Percentiles rank a stretch among this genome's conserved stretches.
phyloP scores from a whole-genome alignment of 169 alveolate species.

The Hepatocystis sp. region DNA sequence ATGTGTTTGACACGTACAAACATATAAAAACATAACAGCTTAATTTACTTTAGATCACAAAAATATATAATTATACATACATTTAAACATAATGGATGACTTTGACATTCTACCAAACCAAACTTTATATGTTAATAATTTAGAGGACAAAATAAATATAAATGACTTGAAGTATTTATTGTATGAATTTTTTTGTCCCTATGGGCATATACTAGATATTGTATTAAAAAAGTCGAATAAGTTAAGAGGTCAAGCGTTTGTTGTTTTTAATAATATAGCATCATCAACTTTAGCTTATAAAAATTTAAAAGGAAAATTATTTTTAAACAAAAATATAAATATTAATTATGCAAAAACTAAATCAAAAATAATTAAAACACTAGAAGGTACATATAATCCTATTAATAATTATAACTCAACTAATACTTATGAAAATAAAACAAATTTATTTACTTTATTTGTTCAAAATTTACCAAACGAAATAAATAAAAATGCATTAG shows the following conservation, averaged over 20 bases:
- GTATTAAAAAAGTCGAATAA: constrained; percentile 81
- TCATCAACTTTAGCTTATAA: constrained; percentile 88
- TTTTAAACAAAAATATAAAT: constrained; percentile 83
- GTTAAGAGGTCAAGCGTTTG: constrained; percentile 90
- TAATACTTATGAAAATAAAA: constrained; percentile 11
- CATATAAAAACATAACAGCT: too few species aligned
- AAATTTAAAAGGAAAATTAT: constrained; percentile 84
- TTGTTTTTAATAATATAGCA: constrained; percentile 84
- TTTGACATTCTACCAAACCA: constrained; percentile 88
- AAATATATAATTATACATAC: too few species aligned
- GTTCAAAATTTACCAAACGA: constrained; percentile 89
- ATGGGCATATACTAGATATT: constrained; percentile 85
- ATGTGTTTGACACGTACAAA: neutral
- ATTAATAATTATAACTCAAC: constrained; percentile 43
- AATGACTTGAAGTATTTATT: constrained; percentile 84
- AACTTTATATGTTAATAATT: constrained; percentile 86
- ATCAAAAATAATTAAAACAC: constrained; percentile 79
- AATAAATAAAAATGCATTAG: constrained; percentile 84
- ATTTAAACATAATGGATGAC: constrained; percentile 26
- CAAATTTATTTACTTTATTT: constrained; percentile 80
- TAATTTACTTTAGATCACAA: too few species aligned
- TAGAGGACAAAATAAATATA: constrained; percentile 84
- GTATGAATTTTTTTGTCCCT: constrained; percentile 86
- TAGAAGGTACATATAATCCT: constrained; percentile 81
- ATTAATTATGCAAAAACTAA: constrained; percentile 86